These are phyloP conservation scores for Phytopythium delawarense DNA, from an alignment of 352 stramenopile species.

Conservation along the genomic window DNA sequence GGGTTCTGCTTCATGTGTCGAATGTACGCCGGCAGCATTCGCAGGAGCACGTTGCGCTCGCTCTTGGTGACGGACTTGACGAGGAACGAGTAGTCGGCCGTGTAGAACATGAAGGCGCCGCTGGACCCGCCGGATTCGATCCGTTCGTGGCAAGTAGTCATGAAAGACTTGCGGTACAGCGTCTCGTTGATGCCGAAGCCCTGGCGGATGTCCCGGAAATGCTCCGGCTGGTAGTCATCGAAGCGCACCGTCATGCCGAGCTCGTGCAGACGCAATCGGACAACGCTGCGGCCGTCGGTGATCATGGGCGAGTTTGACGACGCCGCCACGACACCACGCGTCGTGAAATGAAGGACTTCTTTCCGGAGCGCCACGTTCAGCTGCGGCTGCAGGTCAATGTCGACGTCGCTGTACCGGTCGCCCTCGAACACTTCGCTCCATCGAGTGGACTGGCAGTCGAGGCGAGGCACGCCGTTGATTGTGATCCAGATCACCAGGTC, in stretches of 20 bases:
- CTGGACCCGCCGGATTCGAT: conserved; percentile 81
- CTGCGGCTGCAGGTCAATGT: conserved; percentile 80
- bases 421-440: conserved; percentile 35
- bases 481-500: conserved; percentile 83
- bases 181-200: conserved; percentile 76
- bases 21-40: conserved; percentile 83
- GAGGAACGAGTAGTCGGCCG: conserved; percentile 80
- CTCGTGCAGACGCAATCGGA: conserved; percentile 73
- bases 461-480: conserved; percentile 50
- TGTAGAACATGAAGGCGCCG: conserved; percentile 91
- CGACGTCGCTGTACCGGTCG: conserved; percentile 63
- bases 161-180: conserved; percentile 73
- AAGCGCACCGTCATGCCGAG: conserved; percentile 81
- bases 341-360: conserved; percentile 88
- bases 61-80: conserved; percentile 84
- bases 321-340: conserved; percentile 73
- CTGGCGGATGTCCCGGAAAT: conserved; percentile 76
- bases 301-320: conserved; percentile 62
- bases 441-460: conserved; percentile 23
- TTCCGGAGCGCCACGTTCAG: conserved; percentile 84
- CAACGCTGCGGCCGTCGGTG: conserved; percentile 40
- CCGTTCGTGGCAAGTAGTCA: conserved; percentile 79
- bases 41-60: conserved; percentile 75
- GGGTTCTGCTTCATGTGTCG: conserved; percentile 78
- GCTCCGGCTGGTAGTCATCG: conserved; percentile 64